phyloP scores from a whole-genome alignment of 495 filamentous ascomycete genomes.

The Penicillium macrosclerotiorum region DNA sequence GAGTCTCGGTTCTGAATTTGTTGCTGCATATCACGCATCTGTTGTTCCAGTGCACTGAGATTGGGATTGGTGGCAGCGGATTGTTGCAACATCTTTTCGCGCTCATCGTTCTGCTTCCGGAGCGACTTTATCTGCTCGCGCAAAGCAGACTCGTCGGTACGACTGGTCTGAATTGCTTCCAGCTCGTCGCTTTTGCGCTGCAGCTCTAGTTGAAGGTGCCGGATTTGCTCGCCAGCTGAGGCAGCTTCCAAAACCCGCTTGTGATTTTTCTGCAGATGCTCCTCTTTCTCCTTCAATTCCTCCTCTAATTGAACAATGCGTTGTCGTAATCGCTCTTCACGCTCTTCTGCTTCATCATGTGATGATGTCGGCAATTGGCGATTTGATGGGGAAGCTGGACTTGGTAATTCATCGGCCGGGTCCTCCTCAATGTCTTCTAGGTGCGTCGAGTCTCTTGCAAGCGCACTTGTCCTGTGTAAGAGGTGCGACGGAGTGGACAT shows the following conservation, averaged over 20 bases:
- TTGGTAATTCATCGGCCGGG: slow-evolving; percentile 27
- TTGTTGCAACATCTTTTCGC: slow-evolving; percentile 23
- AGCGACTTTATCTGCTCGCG: slow-evolving; percentile 35
- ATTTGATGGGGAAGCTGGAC: slow-evolving; percentile 30
- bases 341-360: slow-evolving; percentile 14
- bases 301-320: slow-evolving; percentile 37
- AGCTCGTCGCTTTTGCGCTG: slow-evolving; percentile 33
- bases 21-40: slow-evolving; percentile 37
- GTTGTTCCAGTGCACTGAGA: slow-evolving; percentile 28
- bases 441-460: slow-evolving; percentile 35
- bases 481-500: slow-evolving; percentile 51
- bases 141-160: slow-evolving; percentile 23
- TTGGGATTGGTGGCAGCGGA: slow-evolving; percentile 22
- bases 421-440: slow-evolving; percentile 45
- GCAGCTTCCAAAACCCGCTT: slow-evolving; percentile 35
- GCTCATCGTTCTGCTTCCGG: slow-evolving; percentile 32
- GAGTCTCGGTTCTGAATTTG: slow-evolving; percentile 29
- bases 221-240: slow-evolving; percentile 40
- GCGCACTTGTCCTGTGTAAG: slow-evolving; percentile 27
- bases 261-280: slow-evolving; percentile 36
- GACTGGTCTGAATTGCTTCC: slow-evolving; percentile 27
- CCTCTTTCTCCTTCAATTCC: slow-evolving; percentile 35
- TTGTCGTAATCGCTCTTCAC: slow-evolving; percentile 28
- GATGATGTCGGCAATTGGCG: slow-evolving; percentile 23
- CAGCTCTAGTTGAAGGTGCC: slow-evolving; percentile 38